Evolutionary conservation across 1,284 basidiomycete genomes (phyloP).

Genomic region (Apiotrichum gracile): DNA sequence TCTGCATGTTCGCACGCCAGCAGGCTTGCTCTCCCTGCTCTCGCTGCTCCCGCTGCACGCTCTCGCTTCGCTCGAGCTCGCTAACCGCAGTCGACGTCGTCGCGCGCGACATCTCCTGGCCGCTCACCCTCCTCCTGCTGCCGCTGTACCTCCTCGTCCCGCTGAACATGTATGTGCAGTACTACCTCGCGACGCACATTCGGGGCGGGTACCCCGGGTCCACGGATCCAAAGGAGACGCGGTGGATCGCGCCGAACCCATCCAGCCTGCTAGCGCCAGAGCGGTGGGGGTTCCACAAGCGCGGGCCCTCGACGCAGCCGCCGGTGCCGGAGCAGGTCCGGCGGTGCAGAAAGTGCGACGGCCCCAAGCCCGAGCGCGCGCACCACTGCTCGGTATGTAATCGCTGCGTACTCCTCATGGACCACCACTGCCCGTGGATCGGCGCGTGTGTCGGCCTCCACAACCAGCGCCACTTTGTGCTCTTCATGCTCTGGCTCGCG

Average conservation of each 20-base stretch:
- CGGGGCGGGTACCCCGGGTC: constrained; percentile 61
- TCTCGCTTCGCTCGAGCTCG: too few species aligned
- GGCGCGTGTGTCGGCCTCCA: constrained; percentile 94
- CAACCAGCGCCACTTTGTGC: constrained; percentile 91
- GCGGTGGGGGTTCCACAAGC: constrained; percentile 22
- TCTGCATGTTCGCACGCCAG: too few species aligned
- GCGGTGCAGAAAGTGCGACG: constrained; percentile 63
- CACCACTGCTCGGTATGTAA: constrained; percentile 95
- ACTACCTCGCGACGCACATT: constrained; percentile 74
- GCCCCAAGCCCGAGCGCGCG: constrained; percentile 77
- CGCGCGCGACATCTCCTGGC: constrained; percentile 52
- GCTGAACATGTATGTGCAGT: constrained; percentile 71
- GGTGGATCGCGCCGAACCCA: constrained; percentile 24
- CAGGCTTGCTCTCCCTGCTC: neutral
- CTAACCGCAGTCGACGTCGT: constrained; percentile 68
- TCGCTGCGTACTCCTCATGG: constrained; percentile 85
- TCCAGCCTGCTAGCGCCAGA: constrained; percentile 25
- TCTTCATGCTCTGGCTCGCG: constrained; percentile 78
- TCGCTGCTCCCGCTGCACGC: neutral
- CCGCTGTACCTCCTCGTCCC: constrained; percentile 68
- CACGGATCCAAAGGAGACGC: constrained; percentile 18
- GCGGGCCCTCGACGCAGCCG: neutral
- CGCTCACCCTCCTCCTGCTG: constrained; percentile 51
- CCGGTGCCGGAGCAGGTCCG: constrained; percentile 42
- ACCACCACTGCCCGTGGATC: constrained; percentile 91